Evolutionary conservation across 2,329 filamentous ascomycete species (phyloP), one percentile per base, ranked within the genome.

Genomic region (Curvularia verruculosa): DNA sequence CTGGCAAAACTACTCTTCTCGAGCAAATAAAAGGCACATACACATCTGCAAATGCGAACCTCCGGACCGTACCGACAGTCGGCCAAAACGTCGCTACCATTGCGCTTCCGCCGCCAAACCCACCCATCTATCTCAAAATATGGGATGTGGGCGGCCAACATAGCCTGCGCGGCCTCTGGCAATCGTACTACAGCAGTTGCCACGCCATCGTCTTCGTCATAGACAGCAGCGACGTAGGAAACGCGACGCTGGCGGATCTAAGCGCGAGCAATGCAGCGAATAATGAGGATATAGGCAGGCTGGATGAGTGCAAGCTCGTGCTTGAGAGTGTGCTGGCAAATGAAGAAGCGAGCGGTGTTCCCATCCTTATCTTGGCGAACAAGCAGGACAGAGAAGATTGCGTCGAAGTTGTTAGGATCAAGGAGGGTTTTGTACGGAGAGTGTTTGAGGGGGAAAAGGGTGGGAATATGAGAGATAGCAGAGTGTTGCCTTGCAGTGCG

Each of bases 141-240:
- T 98, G 95, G 95, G 95, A 99, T 75, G 92, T 99, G 0, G 95
- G 95, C 63, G 95, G 95, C 6, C 95, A 99, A 78, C 87, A 95
- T 72, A 89, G 86, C 26, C 85, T 99, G 73, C 89, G 95, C 60
- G 89, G 89, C 62, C 86, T 98, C 29, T 99, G 95, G 95, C 92
- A 96, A 77, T 92, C 88, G 77, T 99, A 99, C 81, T 99, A 97
- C 82, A 84, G 87, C 49, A 91, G 87, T 76, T 96, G 92, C 71
- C 95, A 99, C 77, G 95, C 95, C 65, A 96, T 99, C 70, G 91
- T 99, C 62, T 99, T 98, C 78, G 92, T 99, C 58, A 92, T 99
- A 70, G 95, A 99, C 79, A 94, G 89, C 75, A 92, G 92, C 41
- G 95, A 99, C 75, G 89, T 98, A 52, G 92, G 93, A 8, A 90